Base-by-base conservation (phyloP, 305 asterid species). In the Andrographis paniculata region DNA sequence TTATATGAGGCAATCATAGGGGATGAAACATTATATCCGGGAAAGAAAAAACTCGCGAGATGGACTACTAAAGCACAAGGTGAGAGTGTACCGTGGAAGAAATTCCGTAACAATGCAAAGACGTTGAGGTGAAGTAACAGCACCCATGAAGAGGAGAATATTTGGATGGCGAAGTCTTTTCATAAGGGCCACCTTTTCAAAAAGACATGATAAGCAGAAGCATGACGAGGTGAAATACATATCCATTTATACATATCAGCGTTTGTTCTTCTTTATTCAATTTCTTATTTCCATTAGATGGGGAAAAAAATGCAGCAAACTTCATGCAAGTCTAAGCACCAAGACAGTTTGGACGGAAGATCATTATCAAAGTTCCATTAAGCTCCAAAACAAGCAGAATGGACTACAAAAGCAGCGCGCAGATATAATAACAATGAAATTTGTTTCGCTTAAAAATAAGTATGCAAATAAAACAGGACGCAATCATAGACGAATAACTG, bases 141-240 rank as follows among this genome's bases (percentile, higher is more conserved):
- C 97, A 42, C 95, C 97, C 97, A 88, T 88, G 76, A 88, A 88
- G 62, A 88, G 95, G 58, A 88, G 82, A 75, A 88, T 79, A 72
- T 87, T 91, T 58, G 99, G 99, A 69, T 91, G 96, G 50, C 96
- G 79, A 52, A 87, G 82, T 51, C 83, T 80, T 75, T 81, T 91
- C 99, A 91, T 91, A 23, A 87, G 93, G 9, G 87, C 83, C 18
- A 91, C 96, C 99, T 91, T 71, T 48, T 68, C 62, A 54, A 62
- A 16, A 60, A 48, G 35, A 36, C 42, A 19, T 17, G 40, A 51
- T 46, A 60, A 58, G 48, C 47, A 57, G 50, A 41, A 23, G 52
- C 47, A 41, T 33, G 37, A 30, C 22, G 28, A 52, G 19, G 44
- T 6, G 20, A 49, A 11, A 21, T n/a, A n/a, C n/a, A 21, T 46